These are phyloP conservation scores for Endocalyx cinctus DNA, from an alignment of 2,329 filamentous ascomycete species.

Conservation along the genomic window DNA sequence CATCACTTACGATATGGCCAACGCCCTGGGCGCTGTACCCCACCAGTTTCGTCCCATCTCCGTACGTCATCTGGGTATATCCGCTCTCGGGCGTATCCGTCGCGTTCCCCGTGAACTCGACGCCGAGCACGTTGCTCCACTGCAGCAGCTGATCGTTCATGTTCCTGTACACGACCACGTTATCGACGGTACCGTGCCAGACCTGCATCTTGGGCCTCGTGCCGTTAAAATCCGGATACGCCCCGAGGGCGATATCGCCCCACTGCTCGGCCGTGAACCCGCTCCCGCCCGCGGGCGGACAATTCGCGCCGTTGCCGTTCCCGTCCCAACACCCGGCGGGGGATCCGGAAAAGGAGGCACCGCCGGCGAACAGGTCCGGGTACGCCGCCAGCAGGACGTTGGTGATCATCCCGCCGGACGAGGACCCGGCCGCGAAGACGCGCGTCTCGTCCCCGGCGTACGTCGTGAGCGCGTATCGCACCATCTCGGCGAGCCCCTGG, in stretches of 20 bases:
- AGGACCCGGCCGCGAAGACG: conserved; percentile 32
- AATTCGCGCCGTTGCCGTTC: not conserved
- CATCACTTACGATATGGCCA: conserved; percentile 6
- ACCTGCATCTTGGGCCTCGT: conserved; percentile 25
- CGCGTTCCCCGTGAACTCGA: conserved; percentile 10
- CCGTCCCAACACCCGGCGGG: not conserved
- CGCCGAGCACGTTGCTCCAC: conserved; percentile 33
- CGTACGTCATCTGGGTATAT: conserved; percentile 7
- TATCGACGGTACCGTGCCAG: conserved; percentile 29
- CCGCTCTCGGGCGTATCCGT: conserved; percentile 3
- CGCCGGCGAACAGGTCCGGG: conserved; percentile 35
- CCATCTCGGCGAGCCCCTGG: conserved; percentile 35
- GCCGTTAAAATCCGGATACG: conserved; percentile 27
- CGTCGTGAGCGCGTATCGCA: conserved; percentile 25
- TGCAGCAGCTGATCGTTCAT: conserved; percentile 38
- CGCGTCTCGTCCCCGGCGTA: conserved; percentile 27
- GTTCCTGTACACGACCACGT: conserved; percentile 29
- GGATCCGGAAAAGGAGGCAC: not conserved
- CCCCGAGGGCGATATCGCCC: not conserved
- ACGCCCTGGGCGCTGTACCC: conserved; percentile 5
- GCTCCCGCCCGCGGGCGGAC: too few relatives aligned
- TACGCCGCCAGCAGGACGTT: conserved; percentile 40
- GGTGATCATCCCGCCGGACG: conserved; percentile 33
- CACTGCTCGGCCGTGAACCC: not conserved
- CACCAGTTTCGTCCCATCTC: conserved; percentile 7